These are phyloP conservation scores for Chlamydomonas sphaeroides DNA, from an alignment of 139 green algal species.

Conservation along the genomic window DNA sequence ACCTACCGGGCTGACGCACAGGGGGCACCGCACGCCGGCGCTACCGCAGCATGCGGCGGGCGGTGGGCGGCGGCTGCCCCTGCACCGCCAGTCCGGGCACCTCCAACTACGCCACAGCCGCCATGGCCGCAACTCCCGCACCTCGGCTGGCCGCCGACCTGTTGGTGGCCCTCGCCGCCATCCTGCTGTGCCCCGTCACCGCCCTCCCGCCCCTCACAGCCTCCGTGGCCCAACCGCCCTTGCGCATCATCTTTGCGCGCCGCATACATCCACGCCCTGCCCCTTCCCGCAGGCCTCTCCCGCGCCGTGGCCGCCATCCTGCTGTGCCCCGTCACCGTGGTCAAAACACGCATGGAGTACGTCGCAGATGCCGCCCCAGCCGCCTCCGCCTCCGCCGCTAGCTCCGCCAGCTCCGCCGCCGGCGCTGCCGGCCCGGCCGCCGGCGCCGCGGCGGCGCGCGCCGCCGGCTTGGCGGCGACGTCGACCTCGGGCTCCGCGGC, in stretches of 20 bases:
- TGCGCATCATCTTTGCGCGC: too few species aligned
- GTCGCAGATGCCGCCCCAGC: background rate
- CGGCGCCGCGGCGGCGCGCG: background rate
- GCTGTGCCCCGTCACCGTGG: constrained; percentile 90
- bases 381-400: too few species aligned
- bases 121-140: too few species aligned
- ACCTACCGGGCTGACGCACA: too few species aligned
- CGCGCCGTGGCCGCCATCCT: constrained; percentile 78
- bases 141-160: constrained; percentile 57
- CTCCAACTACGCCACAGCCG: too few species aligned
- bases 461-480: background rate
- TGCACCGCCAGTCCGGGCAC: too few species aligned
- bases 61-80: too few species aligned
- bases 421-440: background rate
- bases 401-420: background rate
- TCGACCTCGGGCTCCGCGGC: background rate
- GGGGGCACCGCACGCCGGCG: too few species aligned
- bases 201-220: constrained; percentile 98
- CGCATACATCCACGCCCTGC: too few species aligned
- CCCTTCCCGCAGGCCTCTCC: constrained; percentile 60
- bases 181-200: constrained; percentile 88
- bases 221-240: too few species aligned
- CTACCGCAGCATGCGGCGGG: too few species aligned
- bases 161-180: constrained; percentile 76
- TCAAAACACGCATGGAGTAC: constrained; percentile 98